These are phyloP conservation scores for Colletotrichum navitas DNA, from an alignment of 2,329 filamentous ascomycete species.

Conservation along the genomic window DNA sequence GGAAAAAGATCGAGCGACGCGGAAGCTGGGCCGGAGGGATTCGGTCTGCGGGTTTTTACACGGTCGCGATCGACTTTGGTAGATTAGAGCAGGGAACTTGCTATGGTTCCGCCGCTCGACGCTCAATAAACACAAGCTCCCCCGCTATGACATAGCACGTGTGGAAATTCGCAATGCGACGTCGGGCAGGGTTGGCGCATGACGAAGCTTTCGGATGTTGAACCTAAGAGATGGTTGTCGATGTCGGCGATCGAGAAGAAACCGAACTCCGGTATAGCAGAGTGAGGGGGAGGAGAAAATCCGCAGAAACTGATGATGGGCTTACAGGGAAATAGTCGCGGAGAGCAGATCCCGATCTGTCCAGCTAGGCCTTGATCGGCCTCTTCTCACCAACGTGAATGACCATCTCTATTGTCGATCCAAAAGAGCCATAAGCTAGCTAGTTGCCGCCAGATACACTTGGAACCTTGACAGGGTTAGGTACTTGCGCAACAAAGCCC, in stretches of 20 bases:
- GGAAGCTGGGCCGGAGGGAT: neutral
- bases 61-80: neutral
- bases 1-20: neutral
- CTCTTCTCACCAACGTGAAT: neutral
- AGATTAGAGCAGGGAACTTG: neutral
- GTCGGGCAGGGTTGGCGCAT: constrained; percentile 22
- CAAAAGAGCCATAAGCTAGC: neutral
- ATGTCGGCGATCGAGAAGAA: neutral
- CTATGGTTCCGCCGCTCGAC: constrained; percentile 5
- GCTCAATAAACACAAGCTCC: constrained; percentile 2
- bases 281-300: neutral
- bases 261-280: neutral
- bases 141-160: constrained; percentile 37
- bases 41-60: neutral
- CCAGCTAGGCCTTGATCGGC: neutral
- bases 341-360: neutral
- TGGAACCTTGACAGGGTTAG: neutral
- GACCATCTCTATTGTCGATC: neutral
- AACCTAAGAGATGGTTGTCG: neutral
- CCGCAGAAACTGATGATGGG: neutral
- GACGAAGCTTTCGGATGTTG: constrained; percentile 23
- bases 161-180: constrained; percentile 35
- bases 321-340: neutral
- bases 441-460: neutral
- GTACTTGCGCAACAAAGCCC: neutral